Percentiles rank a stretch among this genome's conserved stretches.
Evolutionary conservation across 2,329 filamentous ascomycete genomes (phyloP).

Genomic region (Ustulina deusta): DNA sequence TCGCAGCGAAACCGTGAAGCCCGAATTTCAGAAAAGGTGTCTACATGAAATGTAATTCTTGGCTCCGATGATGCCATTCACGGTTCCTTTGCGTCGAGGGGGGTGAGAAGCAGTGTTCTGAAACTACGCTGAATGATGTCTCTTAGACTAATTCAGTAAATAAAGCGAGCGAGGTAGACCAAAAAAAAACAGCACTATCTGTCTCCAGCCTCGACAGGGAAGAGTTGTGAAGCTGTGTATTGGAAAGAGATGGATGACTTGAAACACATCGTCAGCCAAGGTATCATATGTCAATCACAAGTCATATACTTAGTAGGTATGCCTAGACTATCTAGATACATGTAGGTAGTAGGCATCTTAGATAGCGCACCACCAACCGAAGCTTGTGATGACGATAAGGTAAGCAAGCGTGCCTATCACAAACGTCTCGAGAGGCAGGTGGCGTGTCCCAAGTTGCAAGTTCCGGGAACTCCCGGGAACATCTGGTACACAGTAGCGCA

Average conservation of each 20-base stretch:
- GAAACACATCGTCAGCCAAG: neutral
- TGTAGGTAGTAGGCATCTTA: neutral
- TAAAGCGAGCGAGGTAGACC: neutral
- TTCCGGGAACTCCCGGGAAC: constrained; percentile 25
- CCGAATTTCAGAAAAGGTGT: neutral
- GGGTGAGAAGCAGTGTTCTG: too few species aligned
- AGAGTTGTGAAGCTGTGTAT: neutral
- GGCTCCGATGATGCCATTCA: too few species aligned
- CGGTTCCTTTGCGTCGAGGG: too few species aligned
- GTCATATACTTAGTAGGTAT: neutral
- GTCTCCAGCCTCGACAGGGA: too few species aligned
- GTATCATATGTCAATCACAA: constrained; percentile 18
- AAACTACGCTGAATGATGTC: too few species aligned
- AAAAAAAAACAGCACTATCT: neutral
- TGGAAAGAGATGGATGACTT: neutral
- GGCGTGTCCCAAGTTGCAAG: constrained; percentile 15
- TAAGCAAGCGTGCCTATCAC: neutral
- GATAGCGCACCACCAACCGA: constrained; percentile 8
- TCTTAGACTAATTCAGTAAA: neutral
- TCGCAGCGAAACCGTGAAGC: neutral
- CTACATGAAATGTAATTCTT: neutral
- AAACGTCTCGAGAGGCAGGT: neutral
- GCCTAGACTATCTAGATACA: neutral
- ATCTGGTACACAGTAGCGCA: constrained; percentile 24
- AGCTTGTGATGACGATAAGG: constrained; percentile 22